Conservation (phyloP, 2,329 filamentous ascomycete genomes). For the Aspergillus sp. region DNA sequence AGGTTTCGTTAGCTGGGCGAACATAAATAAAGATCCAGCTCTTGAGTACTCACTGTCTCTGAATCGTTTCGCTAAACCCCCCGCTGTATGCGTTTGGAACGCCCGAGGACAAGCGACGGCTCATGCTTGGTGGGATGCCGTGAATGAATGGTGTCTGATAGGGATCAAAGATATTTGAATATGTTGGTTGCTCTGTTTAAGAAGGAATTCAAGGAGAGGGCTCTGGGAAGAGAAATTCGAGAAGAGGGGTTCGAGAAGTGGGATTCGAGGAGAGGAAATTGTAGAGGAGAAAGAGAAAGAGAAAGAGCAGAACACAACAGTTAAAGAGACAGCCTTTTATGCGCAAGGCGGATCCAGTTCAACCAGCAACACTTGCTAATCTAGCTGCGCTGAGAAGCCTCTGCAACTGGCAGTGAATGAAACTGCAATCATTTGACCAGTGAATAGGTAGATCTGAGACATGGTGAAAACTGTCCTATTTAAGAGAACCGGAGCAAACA, state of each 20-base stretch:
- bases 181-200: not conserved
- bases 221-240: not conserved
- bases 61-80: conserved; percentile 31
- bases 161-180: not conserved
- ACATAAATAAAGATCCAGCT: not conserved
- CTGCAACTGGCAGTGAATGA: not conserved
- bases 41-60: conserved; percentile 27
- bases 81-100: conserved; percentile 27
- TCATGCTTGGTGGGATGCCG: not conserved
- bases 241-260: not conserved
- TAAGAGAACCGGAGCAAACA: not conserved
- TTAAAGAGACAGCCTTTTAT: not conserved
- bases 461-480: not conserved
- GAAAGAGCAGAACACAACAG: not conserved
- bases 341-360: not conserved
- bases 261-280: not conserved
- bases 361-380: not conserved
- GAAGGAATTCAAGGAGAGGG: not conserved
- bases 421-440: not conserved
- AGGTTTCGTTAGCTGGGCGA: not conserved
- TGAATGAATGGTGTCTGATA: not conserved
- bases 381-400: not conserved
- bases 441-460: not conserved
- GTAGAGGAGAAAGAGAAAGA: not conserved
- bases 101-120: not conserved